Percentiles rank a stretch among this genome's conserved stretches.
Conservation (phyloP, 106 monocot species). For the Xerophyta viscosa region DNA sequence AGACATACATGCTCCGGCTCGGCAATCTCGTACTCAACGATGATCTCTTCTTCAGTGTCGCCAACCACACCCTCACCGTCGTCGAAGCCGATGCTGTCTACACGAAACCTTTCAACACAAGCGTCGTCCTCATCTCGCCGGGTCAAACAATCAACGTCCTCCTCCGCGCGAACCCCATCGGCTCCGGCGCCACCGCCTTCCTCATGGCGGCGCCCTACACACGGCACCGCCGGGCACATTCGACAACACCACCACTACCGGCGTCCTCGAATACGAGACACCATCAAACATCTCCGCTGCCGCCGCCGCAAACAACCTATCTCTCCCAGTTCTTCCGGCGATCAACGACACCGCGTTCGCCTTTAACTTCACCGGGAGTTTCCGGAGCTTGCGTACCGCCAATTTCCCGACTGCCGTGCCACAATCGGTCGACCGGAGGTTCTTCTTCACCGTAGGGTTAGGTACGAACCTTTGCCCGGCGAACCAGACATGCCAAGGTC, state of each 20-base stretch:
- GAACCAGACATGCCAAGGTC: slow-evolving; percentile 46
- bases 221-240: slow-evolving; percentile 39
- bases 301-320: not conserved
- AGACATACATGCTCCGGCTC: slow-evolving; percentile 45
- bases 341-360: slow-evolving; percentile 36
- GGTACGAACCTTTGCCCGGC: slow-evolving; percentile 32
- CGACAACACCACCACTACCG: slow-evolving; percentile 49
- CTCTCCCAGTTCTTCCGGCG: slow-evolving; percentile 14
- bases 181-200: slow-evolving; percentile 16
- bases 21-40: slow-evolving; percentile 59
- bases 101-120: slow-evolving; percentile 35
- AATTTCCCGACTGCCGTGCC: slow-evolving; percentile 30
- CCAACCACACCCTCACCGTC: slow-evolving; percentile 38
- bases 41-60: slow-evolving; percentile 58
- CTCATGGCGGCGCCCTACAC: slow-evolving; percentile 41
- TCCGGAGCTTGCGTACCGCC: slow-evolving; percentile 21
- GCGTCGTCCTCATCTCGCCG: slow-evolving; percentile 28
- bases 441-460: slow-evolving; percentile 49
- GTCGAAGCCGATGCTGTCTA: slow-evolving; percentile 48
- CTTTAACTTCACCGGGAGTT: slow-evolving; percentile 16
- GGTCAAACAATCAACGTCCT: slow-evolving; percentile 60
- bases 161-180: slow-evolving; percentile 10
- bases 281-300: not conserved
- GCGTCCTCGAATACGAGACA: slow-evolving; percentile 34
- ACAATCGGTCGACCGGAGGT: slow-evolving; percentile 10